Base-by-base conservation (phyloP, 192 early-diverging fungal genomes). In the Entrophospora sp. region DNA sequence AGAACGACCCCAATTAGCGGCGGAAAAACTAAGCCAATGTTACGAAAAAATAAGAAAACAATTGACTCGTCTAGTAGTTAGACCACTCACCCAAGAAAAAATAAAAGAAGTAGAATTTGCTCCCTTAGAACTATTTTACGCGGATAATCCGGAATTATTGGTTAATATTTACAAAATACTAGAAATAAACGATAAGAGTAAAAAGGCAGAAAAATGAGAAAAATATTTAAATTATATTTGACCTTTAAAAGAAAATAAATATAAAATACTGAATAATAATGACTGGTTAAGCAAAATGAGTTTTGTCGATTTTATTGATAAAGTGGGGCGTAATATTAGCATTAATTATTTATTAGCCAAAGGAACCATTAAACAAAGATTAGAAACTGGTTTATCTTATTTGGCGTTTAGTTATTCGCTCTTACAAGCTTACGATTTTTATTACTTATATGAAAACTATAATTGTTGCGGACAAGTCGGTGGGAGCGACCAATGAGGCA, bases 341-440 rank as follows among this genome's bases (percentile, higher is more conserved):
- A 5, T 58, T 37, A 22, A 10, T 58, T 58, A 58, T 22, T 58
- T 58, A 20, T 58, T 22, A 32, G 24, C 16, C 8, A 58, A 58
- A 37, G 55, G 35, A 58, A 58, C 28, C 1, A 58, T 58, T 8
- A 58, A 58, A 37, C 12, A 58, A 58, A 32, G 55, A 58, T 18
- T 58, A 20, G 30, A 13, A 0, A 35, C n/a, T 34, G 55, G 55
- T 2, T 2, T 58, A 5, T 58, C 55, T 58, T 58, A 35, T 58
- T 58, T 58, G 24, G 55, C 12, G 30, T 58, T 58, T 58, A 58
- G 35, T 58, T 58, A 58, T 58, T 22, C 55, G 0, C 55, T 58
- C 10, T 20, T 58, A 20, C 55, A 58, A 16, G 55, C 55, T 58
- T 58, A 58, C 16, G 55, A 58, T 37, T 58, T 58, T 58, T 58